Base-by-base conservation (phyloP, 2,329 filamentous ascomycete genomes). In the Penicillium aurantiogriseum region DNA sequence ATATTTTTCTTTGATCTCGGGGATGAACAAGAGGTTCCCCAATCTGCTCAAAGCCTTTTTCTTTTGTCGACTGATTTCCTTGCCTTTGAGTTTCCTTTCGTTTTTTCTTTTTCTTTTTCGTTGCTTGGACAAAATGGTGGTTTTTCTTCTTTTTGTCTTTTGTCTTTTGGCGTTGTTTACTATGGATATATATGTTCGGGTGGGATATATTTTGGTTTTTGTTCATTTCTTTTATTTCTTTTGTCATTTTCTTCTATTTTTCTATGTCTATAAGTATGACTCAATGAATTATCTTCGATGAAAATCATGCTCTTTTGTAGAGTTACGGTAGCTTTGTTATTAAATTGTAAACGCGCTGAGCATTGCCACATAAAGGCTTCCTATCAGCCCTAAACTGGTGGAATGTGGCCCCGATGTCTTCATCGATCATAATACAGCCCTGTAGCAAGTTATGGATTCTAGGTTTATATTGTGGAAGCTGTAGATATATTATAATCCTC, bases 261-360 rank as follows among this genome's bases (percentile, higher is more conserved):
- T 60, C 61, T 39, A 51, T 65, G 64, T 64, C 57, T 56, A 68
- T 67, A 68, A 47, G 52, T 63, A 56, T 53, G 54, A 60, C 17
- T 51, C 44, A 58, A 61, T 60, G 45, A 25, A 51, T 51, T n/a
- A 47, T 31, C 36, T 44, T 57, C 33, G 17, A 39, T 47, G 21
- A 46, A 52, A 8, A 38, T 25, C 2, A 13, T 9, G 1, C 1
- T 21, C 5, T 15, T 33, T 13, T 46, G 51, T 29, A 48, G 5
- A 4, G 23, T 11, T 1, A 36, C 0, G 2, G 19, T 25, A n/a
- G 19, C n/a, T 7, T 5, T 11, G 19, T 5, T 11, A 11, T 17
- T 35, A 10, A 5, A 33, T 4, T 21, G 13, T 33, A 35, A 10
- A 23, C 3, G 5, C 13, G 4, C 9, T 35, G 19, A 17, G 8